Conservation (phyloP, 1,284 basidiomycete species). For the Trametes pubescens region DNA sequence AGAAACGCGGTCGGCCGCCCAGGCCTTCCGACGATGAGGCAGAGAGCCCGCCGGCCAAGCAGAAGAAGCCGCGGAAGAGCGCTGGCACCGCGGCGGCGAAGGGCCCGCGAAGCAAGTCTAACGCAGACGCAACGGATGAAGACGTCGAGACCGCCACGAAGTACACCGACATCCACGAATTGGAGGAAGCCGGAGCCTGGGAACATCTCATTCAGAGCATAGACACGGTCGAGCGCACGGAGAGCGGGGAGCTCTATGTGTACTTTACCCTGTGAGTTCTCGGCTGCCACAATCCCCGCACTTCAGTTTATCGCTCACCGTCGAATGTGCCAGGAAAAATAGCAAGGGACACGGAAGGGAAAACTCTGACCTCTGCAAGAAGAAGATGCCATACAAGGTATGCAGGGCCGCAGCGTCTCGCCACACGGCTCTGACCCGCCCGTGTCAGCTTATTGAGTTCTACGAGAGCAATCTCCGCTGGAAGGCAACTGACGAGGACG, state of each 20-base stretch:
- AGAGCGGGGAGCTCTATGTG: slow-evolving; percentile 55
- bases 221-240: slow-evolving; percentile 71
- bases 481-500: slow-evolving; percentile 49
- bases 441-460: slow-evolving; percentile 65
- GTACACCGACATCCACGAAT: slow-evolving; percentile 60
- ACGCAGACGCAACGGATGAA: slow-evolving; percentile 40
- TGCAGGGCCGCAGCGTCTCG: slow-evolving; percentile 19
- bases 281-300: slow-evolving; percentile 7
- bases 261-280: slow-evolving; percentile 73
- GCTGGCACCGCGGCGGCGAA: slow-evolving; percentile 33
- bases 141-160: slow-evolving; percentile 42
- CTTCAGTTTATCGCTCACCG: slow-evolving; percentile 5
- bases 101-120: slow-evolving; percentile 15
- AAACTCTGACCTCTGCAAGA: slow-evolving; percentile 55
- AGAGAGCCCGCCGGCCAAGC: slow-evolving; percentile 36
- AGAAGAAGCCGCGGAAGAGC: slow-evolving; percentile 51
- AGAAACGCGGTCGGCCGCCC: slow-evolving; percentile 50
- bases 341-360: slow-evolving; percentile 53
- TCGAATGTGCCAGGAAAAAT: slow-evolving; percentile 51
- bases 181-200: slow-evolving; percentile 61
- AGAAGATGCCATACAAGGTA: slow-evolving; percentile 75
- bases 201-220: slow-evolving; percentile 65
- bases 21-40: slow-evolving; percentile 39
- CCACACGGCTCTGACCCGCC: slow-evolving; percentile 1
- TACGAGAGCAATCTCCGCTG: slow-evolving; percentile 79